Base-by-base conservation (phyloP, 1,284 basidiomycete genomes). In the Boletus albobrunnescens region DNA sequence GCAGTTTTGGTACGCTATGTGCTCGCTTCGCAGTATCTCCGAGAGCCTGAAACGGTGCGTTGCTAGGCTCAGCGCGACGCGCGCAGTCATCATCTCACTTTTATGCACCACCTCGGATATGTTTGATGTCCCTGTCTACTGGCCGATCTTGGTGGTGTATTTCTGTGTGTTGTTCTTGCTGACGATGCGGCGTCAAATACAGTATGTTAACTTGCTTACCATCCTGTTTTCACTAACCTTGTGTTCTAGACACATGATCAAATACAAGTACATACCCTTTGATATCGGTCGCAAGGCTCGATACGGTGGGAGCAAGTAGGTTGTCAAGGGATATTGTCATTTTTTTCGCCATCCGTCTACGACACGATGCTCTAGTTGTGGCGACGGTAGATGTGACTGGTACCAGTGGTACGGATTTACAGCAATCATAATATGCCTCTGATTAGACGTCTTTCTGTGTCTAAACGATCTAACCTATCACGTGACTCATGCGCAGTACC, bases 101-200 rank as follows among this genome's bases (percentile, higher is more conserved):
- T 69, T 87, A 44, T 86, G 87, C 66, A 91, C 94, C 4, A 71
- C 85, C 51, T 94, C 87, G 23, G 78, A 85, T 39, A 67, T 81
- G 31, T 95, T 95, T 59, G 94, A 98, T 66, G 87, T 98, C 16
- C 95, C 95, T 11, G 95, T 99, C 19, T 98, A 96, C 71, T 98
- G 95, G 93, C 94, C 94, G 11, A 96, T 98, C 68, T 79, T 96
- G 39, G 83, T 98, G 57, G 76, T 97, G 58, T 96, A 96, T 74
- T 93, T 94, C 75, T 83, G 86, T 67, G 82, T 90, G 42, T 76
- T 94, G 39, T 93, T 94, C 63, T 79, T 86, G 19, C 72, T 95
- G 56, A 94, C 92, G 13, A 94, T 95, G 92, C 79, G 92, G 54
- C 76, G 91, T 56, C 92, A 94, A 71, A 92, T 95, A 61, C 90